These are phyloP conservation scores for Ogataea naganishii DNA, from an alignment of 805 yeast genomes.

Conservation along the genomic window DNA sequence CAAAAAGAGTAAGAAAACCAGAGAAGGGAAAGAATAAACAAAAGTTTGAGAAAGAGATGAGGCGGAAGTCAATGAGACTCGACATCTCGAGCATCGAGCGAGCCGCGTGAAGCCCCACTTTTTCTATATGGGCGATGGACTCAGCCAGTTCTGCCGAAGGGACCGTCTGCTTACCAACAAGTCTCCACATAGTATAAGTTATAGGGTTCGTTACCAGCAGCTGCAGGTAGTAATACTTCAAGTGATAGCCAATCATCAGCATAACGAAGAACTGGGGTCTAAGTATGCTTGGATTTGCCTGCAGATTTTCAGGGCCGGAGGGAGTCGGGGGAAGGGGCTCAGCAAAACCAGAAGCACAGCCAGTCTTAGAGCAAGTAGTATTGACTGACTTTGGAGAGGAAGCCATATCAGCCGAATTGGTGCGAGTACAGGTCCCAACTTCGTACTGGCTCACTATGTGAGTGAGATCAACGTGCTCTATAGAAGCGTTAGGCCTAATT, in stretches of 20 bases:
- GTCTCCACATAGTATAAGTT: conserved; percentile 9
- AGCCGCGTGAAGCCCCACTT: conserved; percentile 16
- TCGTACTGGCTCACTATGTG: too few relatives aligned
- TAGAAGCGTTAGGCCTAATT: too few relatives aligned
- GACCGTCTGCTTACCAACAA: conserved; percentile 1
- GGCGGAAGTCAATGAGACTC: conserved; percentile 6
- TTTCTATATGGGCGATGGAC: conserved; percentile 3
- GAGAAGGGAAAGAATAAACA: conserved; percentile 21
- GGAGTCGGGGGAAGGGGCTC: too few relatives aligned
- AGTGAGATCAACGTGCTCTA: too few relatives aligned
- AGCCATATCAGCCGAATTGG: too few relatives aligned
- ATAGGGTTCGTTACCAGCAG: conserved; percentile 18
- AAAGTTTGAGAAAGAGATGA: conserved; percentile 11
- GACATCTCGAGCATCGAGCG: conserved; percentile 16
- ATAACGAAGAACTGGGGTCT: conserved; percentile 4
- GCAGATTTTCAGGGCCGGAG: too few relatives aligned
- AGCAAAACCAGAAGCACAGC: too few relatives aligned
- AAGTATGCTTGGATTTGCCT: too few relatives aligned
- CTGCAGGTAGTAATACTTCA: conserved; percentile 19
- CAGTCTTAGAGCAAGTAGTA: too few relatives aligned
- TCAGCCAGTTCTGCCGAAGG: background rate
- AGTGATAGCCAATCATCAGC: conserved; percentile 8
- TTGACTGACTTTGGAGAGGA: too few relatives aligned
- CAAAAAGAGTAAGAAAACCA: conserved; percentile 21
- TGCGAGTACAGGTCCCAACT: too few relatives aligned